These are phyloP conservation scores for Epichloe festucae DNA, from an alignment of 2,329 filamentous ascomycete genomes.

Conservation along the genomic window DNA sequence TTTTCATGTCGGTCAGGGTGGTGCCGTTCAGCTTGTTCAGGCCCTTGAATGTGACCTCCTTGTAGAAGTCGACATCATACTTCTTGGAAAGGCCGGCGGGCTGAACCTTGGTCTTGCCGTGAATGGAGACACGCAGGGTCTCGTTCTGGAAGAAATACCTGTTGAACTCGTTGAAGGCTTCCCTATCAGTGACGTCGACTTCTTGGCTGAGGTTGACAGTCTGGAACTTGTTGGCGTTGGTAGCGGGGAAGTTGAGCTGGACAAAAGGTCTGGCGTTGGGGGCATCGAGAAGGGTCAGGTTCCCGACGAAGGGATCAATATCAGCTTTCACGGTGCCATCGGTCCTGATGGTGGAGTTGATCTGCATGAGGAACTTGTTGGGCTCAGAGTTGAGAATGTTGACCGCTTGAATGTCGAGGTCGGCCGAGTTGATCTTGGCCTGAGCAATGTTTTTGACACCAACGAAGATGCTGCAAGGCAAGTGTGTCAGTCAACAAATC, in stretches of 20 bases:
- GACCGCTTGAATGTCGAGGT: constrained; percentile 39
- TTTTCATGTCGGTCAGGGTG: constrained; percentile 24
- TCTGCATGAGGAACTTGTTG: constrained; percentile 34
- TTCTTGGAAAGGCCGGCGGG: constrained; percentile 35
- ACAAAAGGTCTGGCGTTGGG: constrained; percentile 32
- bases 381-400: constrained; percentile 32
- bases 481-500: neutral
- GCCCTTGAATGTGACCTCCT: constrained; percentile 37
- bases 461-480: constrained; percentile 39
- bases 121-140: constrained; percentile 35
- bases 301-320: constrained; percentile 36
- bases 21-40: constrained; percentile 44
- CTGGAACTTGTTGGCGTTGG: constrained; percentile 33
- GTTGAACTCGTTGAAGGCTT: constrained; percentile 42
- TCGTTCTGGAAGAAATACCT: constrained; percentile 38
- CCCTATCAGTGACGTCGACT: constrained; percentile 31
- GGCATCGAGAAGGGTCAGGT: constrained; percentile 41
- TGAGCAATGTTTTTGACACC: constrained; percentile 44
- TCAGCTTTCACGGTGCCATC: constrained; percentile 38
- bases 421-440: constrained; percentile 38
- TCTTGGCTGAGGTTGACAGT: constrained; percentile 39
- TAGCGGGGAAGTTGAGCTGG: constrained; percentile 37
- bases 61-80: constrained; percentile 41
- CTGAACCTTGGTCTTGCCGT: constrained; percentile 38
- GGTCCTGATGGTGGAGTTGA: constrained; percentile 42